Evolutionary conservation across 2,329 filamentous ascomycete genomes (phyloP).

Genomic region (Aaosphaeria arxii): DNA sequence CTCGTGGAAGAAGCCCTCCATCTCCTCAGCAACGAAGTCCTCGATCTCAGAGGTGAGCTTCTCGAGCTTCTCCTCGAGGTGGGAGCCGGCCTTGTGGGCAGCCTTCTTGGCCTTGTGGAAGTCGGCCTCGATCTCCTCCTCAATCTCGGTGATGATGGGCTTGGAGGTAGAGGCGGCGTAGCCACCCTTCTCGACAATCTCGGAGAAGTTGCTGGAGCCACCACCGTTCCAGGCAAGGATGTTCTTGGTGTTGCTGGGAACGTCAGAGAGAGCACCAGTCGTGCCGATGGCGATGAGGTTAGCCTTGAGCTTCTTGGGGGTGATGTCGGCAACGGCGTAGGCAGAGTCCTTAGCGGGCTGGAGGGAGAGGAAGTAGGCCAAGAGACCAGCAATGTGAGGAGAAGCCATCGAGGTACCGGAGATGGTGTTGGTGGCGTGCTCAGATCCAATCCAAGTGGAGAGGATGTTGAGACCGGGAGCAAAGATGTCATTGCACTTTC

Average conservation of each 20-base stretch:
- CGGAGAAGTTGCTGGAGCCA: slow-evolving; percentile 84
- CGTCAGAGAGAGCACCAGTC: slow-evolving; percentile 70
- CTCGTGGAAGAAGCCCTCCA: slow-evolving; percentile 56
- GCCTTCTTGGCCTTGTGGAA: slow-evolving; percentile 33
- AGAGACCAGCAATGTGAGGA: slow-evolving; percentile 90
- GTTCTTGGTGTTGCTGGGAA: slow-evolving; percentile 86
- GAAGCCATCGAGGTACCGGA: slow-evolving; percentile 99
- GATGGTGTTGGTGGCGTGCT: slow-evolving; percentile 96
- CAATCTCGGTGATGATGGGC: slow-evolving; percentile 33
- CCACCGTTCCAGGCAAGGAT: slow-evolving; percentile 98
- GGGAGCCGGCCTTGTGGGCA: slow-evolving; percentile 40
- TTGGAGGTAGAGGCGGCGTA: slow-evolving; percentile 54
- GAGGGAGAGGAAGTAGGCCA: slow-evolving; percentile 97
- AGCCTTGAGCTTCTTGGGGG: slow-evolving; percentile 90
- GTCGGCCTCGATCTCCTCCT: slow-evolving; percentile 35
- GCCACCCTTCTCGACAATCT: slow-evolving; percentile 72
- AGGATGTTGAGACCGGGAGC: slow-evolving; percentile 94
- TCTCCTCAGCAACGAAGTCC: slow-evolving; percentile 48
- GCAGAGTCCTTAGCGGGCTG: slow-evolving; percentile 88
- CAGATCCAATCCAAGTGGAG: slow-evolving; percentile 97
- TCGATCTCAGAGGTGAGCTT: slow-evolving; percentile 44
- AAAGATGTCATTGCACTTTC: slow-evolving; percentile 99
- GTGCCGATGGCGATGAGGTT: slow-evolving; percentile 83
- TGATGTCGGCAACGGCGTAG: slow-evolving; percentile 84
- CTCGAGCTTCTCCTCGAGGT: slow-evolving; percentile 41